phyloP scores from a whole-genome alignment of 495 filamentous ascomycete genomes.

The Achaetomiella virescens region DNA sequence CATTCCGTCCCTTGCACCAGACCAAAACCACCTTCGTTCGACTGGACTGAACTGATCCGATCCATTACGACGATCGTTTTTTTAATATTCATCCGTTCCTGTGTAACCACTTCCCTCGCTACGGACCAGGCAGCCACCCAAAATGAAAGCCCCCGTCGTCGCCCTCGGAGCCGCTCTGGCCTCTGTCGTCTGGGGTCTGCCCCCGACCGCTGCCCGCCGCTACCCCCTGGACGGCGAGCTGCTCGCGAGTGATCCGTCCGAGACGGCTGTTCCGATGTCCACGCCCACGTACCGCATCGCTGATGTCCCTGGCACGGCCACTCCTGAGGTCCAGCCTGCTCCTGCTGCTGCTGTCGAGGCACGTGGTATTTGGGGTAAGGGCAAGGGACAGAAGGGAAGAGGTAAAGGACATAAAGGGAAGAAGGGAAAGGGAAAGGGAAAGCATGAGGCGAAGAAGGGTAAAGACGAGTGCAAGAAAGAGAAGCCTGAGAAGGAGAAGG shows the following conservation, averaged over 20 bases:
- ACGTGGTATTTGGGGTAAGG: not conserved
- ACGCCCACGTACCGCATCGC: too few relatives aligned
- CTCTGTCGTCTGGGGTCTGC: not conserved
- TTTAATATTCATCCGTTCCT: too few relatives aligned
- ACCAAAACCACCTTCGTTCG: too few relatives aligned
- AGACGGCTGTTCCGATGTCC: not conserved
- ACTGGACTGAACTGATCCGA: too few relatives aligned
- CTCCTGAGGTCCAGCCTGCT: too few relatives aligned
- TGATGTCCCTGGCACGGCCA: too few relatives aligned
- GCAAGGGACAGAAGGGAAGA: not conserved
- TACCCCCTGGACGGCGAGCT: not conserved
- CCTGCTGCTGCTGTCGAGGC: too few relatives aligned
- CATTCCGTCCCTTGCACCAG: too few relatives aligned
- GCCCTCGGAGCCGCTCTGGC: slow-evolving; percentile 17
- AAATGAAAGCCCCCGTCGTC: slow-evolving; percentile 21
- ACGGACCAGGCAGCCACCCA: too few relatives aligned
- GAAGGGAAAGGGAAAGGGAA: slow-evolving; percentile 2
- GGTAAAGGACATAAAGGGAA: slow-evolving; percentile 2
- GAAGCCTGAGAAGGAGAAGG: not conserved
- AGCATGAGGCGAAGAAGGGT: not conserved
- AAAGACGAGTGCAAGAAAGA: not conserved
- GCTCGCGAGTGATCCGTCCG: not conserved
- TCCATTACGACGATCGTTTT: too few relatives aligned
- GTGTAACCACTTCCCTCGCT: too few relatives aligned
- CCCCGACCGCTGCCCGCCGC: not conserved